A percentile compares a stretch with the other conserved stretches of the same genome.
These are phyloP conservation scores for Dendrobium nobile DNA, from an alignment of 106 monocot species.

Conservation along the genomic window DNA sequence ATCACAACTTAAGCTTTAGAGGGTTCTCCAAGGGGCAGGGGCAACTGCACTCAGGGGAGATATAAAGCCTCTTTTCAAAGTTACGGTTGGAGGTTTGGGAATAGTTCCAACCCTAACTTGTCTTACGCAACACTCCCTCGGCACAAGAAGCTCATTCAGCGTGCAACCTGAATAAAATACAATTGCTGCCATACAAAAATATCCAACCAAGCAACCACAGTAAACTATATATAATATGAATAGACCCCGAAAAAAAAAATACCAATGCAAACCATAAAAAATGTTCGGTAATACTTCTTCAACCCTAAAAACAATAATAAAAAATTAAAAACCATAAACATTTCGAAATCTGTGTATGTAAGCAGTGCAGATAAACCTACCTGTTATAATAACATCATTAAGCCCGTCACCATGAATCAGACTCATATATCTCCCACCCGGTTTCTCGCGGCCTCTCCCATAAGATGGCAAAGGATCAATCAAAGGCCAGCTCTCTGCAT, in stretches of 20 bases:
- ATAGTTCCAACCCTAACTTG: background rate
- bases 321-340: background rate
- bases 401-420: constrained; percentile 70
- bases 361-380: constrained; percentile 16
- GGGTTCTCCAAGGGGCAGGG: background rate
- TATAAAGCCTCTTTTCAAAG: too few species aligned
- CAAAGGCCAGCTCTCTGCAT: constrained; percentile 58
- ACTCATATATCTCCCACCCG: constrained; percentile 70
- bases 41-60: background rate
- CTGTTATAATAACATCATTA: constrained; percentile 74
- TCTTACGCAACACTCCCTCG: background rate
- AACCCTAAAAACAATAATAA: background rate
- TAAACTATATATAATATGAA: background rate
- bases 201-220: background rate
- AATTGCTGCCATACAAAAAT: background rate
- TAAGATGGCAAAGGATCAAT: constrained; percentile 77
- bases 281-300: background rate
- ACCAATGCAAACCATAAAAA: background rate
- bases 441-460: constrained; percentile 75
- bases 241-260: background rate
- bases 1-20: background rate
- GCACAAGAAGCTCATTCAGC: too few species aligned
- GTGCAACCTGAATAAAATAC: background rate
- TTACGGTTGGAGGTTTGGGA: too few species aligned
- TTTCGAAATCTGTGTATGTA: background rate